Evolutionary conservation across 306 rosid species (phyloP).

Genomic region (Ziziphus jujuba): DNA sequence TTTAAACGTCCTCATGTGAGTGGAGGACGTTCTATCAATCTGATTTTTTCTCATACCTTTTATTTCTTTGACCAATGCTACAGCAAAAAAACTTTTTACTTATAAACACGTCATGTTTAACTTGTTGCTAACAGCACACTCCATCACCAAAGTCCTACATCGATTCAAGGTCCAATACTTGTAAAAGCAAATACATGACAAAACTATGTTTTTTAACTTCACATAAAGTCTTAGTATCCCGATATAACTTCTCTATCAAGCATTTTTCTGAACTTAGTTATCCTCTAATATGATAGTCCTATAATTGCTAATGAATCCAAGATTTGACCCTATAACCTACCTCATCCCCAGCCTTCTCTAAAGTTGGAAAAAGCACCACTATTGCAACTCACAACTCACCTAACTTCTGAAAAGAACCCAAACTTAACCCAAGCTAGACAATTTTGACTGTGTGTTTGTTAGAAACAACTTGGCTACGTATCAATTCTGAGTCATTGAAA

Average conservation of each 20-base stretch:
- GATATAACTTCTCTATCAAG: background rate
- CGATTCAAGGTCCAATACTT: background rate
- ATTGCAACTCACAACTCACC: background rate
- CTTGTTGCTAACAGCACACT: too few species aligned
- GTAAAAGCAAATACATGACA: conserved; percentile 2
- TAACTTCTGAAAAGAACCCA: background rate
- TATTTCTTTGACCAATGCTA: too few species aligned
- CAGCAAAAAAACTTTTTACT: too few species aligned
- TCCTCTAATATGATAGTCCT: background rate
- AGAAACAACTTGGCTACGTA: too few species aligned
- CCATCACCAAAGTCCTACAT: background rate
- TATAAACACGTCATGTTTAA: too few species aligned
- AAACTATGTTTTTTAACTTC: background rate
- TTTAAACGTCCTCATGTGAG: too few species aligned
- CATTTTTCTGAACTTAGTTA: background rate
- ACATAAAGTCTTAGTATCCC: background rate
- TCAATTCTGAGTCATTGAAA: too few species aligned
- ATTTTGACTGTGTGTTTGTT: too few species aligned
- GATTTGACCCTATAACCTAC: background rate
- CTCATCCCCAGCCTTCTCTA: background rate
- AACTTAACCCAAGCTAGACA: too few species aligned
- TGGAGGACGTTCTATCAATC: too few species aligned
- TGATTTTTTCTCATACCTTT: too few species aligned
- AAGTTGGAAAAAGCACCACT: background rate
- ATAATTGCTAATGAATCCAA: background rate